phyloP scores from a whole-genome alignment of 163 green algal genomes.

The Prototheca stagnorum region DNA sequence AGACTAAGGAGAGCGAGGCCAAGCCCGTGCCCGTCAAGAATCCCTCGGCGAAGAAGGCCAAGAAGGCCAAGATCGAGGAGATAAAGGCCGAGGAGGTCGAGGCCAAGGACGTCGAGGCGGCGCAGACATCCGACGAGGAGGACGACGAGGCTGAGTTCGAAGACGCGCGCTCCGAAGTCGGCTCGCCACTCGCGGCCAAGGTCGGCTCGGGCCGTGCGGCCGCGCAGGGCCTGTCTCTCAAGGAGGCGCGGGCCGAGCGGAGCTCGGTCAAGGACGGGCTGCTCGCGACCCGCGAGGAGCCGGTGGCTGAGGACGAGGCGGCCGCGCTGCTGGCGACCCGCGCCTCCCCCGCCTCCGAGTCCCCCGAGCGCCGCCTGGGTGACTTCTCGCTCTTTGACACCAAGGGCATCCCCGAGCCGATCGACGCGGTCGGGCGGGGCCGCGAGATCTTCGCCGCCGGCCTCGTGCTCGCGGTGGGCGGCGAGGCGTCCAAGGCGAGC shows the following conservation, averaged over 20 bases:
- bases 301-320: background rate
- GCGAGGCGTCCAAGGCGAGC: conserved; percentile 22
- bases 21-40: no score
- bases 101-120: no score
- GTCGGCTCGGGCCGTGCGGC: background rate
- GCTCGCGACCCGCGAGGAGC: background rate
- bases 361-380: conserved; percentile 21
- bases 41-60: no score
- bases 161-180: conserved; percentile 3
- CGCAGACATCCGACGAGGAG: no score
- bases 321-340: no score
- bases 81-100: conserved; percentile 12
- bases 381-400: conserved; percentile 31
- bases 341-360: no score
- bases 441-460: conserved; percentile 22
- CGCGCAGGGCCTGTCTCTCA: conserved; percentile 1
- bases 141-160: conserved; percentile 11
- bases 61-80: conserved; percentile 14
- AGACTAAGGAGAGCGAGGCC: no score
- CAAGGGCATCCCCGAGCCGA: conserved; percentile 23
- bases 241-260: background rate
- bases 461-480: conserved; percentile 28
- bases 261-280: background rate
- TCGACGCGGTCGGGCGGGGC: conserved; percentile 25
- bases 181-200: no score